Conservation (phyloP, 129 eudicot species). For the Arctium minus region DNA sequence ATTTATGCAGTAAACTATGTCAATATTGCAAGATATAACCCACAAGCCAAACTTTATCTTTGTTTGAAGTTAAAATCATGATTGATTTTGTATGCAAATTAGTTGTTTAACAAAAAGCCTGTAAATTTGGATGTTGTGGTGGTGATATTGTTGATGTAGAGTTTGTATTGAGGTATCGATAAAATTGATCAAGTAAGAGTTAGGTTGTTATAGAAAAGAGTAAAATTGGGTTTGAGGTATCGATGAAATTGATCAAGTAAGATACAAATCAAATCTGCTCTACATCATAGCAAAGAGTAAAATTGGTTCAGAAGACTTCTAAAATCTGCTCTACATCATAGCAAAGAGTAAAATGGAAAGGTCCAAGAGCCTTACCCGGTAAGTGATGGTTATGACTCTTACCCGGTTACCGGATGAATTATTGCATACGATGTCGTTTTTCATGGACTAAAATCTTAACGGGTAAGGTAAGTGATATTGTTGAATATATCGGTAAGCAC, state of each 20-base stretch:
- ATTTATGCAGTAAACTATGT: background rate
- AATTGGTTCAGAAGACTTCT: background rate
- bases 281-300: background rate
- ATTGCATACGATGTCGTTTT: too few species aligned
- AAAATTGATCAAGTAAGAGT: background rate
- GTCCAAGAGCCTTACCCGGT: too few species aligned
- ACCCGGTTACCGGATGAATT: too few species aligned
- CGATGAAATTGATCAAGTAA: background rate
- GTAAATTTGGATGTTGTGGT: background rate
- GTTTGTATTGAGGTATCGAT: background rate
- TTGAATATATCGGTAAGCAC: too few species aligned
- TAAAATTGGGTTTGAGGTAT: too few species aligned
- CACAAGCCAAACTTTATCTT: background rate
- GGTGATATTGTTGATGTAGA: background rate
- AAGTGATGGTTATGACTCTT: too few species aligned
- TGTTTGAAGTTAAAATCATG: constrained; percentile 1
- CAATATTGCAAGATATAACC: constrained; percentile 2
- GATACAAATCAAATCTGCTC: background rate
- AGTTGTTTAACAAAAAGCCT: background rate
- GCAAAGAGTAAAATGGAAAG: too few species aligned
- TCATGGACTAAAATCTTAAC: too few species aligned
- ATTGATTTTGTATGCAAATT: background rate
- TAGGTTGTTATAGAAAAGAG: background rate
- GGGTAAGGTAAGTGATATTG: too few species aligned
- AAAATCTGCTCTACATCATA: background rate